Conservation (phyloP, 257 asterid genomes). For the Solanum ossicruentum region DNA sequence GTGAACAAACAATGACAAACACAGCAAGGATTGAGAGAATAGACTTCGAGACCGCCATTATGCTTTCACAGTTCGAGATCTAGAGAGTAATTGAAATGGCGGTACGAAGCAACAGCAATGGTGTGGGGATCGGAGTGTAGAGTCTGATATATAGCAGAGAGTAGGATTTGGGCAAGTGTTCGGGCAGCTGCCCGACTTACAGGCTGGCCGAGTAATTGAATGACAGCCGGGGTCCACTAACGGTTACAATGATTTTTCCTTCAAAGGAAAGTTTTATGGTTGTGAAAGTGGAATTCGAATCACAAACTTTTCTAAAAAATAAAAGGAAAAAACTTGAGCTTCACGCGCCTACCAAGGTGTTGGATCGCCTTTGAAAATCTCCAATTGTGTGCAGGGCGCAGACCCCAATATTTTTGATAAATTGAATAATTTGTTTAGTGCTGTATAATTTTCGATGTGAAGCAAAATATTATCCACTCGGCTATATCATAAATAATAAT, state of each 20-base stretch:
- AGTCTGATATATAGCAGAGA: neutral
- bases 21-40: conserved; percentile 7
- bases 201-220: conserved; percentile 28
- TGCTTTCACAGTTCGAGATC: neutral
- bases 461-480: no score
- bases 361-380: neutral
- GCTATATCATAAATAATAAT: no score
- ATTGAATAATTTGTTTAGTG: no score
- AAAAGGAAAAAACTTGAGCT: neutral
- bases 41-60: conserved; percentile 25
- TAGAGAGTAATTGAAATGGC: neutral
- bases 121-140: fast-evolving
- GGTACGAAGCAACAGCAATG: neutral
- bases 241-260: neutral
- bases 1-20: conserved; percentile 10
- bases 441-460: no score
- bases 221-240: neutral
- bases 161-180: conserved; percentile 23
- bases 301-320: neutral
- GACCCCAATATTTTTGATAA: no score
- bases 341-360: neutral
- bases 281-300: neutral
- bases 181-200: conserved; percentile 12
- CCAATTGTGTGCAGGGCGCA: no score
- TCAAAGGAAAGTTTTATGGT: neutral